Conservation (phyloP, 1,139 yeast genomes). For the Chernovozyma sophiae-reginae region DNA sequence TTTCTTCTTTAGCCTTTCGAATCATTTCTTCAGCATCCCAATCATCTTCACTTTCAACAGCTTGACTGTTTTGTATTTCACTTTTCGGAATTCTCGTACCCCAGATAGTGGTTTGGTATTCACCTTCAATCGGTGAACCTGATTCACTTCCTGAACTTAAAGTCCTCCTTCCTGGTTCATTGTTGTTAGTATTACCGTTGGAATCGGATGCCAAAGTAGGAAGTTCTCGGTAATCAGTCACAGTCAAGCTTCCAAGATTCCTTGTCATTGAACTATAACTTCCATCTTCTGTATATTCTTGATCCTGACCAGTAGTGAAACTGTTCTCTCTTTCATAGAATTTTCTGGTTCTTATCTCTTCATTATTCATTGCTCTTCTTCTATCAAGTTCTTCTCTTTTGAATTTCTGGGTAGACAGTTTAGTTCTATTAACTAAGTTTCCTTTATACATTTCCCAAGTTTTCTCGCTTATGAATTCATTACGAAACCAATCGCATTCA, state of each 20-base stretch:
- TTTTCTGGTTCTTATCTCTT: slow-evolving; percentile 54
- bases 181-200: neutral
- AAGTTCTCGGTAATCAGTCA: slow-evolving; percentile 26
- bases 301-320: slow-evolving; percentile 2
- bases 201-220: slow-evolving; percentile 17
- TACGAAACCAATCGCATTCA: slow-evolving; percentile 75
- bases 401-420: slow-evolving; percentile 48
- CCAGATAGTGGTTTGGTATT: slow-evolving; percentile 48
- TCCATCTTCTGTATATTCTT: neutral
- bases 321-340: slow-evolving; percentile 59
- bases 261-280: slow-evolving; percentile 4
- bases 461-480: slow-evolving; percentile 40
- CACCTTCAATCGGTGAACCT: neutral
- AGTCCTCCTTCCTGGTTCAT: slow-evolving; percentile 6
- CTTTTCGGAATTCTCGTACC: slow-evolving; percentile 52
- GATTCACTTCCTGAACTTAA: slow-evolving; percentile 11
- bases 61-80: slow-evolving; percentile 22
- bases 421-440: slow-evolving; percentile 60
- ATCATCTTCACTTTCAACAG: slow-evolving; percentile 27
- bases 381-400: slow-evolving; percentile 65
- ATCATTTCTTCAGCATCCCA: slow-evolving; percentile 49
- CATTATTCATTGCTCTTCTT: slow-evolving; percentile 54
- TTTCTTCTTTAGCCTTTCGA: slow-evolving; percentile 46
- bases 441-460: slow-evolving; percentile 53
- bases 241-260: slow-evolving; percentile 28